phyloP scores from a whole-genome alignment of 495 filamentous ascomycete genomes.

The Lasiosphaeria hispida region DNA sequence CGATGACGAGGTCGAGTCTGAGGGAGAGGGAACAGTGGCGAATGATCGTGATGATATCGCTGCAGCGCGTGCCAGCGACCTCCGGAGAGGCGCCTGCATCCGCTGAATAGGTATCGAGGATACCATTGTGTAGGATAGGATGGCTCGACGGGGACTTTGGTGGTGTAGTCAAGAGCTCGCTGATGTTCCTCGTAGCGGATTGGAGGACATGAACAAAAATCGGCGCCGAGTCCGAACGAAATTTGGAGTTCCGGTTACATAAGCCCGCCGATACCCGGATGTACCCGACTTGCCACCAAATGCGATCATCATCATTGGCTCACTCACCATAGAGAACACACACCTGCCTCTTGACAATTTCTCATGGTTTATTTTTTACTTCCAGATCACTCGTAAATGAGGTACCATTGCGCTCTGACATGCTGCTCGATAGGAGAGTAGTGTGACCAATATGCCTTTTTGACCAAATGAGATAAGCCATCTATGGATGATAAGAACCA shows the following conservation, averaged over 20 bases:
- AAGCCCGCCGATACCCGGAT: constrained; percentile 21
- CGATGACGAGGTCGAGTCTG: constrained; percentile 14
- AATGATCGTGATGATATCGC: constrained; percentile 24
- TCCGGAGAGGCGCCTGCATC: constrained; percentile 33
- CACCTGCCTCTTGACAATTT: too few relatives aligned
- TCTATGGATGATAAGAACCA: too few relatives aligned
- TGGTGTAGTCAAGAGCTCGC: neutral
- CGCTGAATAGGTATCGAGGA: constrained; percentile 30
- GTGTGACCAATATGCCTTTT: too few relatives aligned
- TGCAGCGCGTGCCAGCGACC: constrained; percentile 26
- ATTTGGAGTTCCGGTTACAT: constrained; percentile 17
- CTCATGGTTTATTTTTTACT: neutral
- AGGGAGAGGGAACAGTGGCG: constrained; percentile 31
- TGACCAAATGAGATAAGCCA: too few relatives aligned
- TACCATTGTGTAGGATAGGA: constrained; percentile 23
- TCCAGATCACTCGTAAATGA: too few relatives aligned
- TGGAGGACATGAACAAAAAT: constrained; percentile 1
- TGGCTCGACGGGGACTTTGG: neutral
- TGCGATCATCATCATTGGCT: neutral
- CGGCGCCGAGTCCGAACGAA: neutral
- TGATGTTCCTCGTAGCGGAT: constrained; percentile 1
- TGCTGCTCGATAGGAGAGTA: too few relatives aligned
- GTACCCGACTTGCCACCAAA: constrained; percentile 8
- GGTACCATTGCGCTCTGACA: too few relatives aligned
- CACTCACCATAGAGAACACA: too few relatives aligned